Base-by-base conservation (phyloP, 495 filamentous ascomycete genomes). In the Glarea lozoyensis region DNA sequence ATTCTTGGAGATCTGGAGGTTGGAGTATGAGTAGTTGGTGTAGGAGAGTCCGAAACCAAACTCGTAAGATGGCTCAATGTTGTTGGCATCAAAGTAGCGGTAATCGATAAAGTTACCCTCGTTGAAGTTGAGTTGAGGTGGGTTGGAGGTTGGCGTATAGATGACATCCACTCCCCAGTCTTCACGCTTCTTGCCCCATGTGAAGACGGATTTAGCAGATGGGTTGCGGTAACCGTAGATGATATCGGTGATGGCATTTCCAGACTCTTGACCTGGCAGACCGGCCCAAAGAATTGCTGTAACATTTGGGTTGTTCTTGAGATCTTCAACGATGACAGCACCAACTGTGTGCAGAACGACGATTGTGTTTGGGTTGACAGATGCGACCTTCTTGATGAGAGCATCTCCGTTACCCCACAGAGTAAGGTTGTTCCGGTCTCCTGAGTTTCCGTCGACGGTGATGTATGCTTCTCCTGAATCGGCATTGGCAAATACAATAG, bases 51-150 rank as follows among this genome's bases (percentile, higher is more conserved):
- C 92, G 60, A 77, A 88, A 9, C 92, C 92, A 50, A 97, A 98
- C 59, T 94, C 87, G 59, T 84, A 98, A 44, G 85, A 79, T 1
- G 92, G 87, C 17, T 78, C 70, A 40, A 82, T 74, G 29, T 78
- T 66, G 21, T 69, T 66, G 60, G 80, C 81, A 68, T 98, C 92
- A 36, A 98, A 85, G 43, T 78, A 67, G 41, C 92, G 85, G 63
- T 98, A 98, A 63, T 98, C 92, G 60, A 95, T 93, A 64, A 94
- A 92, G 20, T 82, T 70, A 25, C 90, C 90, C 53, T 96, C 89
- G 18, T 69, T 69, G 60, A 89, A 95, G 60, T 90, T 69, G 20
- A 80, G 63, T 61, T 98, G 92, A 3, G 88, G 88, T 16, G 81
- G 72, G 17, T 50, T 82, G 38, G 84, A 81, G 62, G 90, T 90